phyloP scores from a whole-genome alignment of 805 yeast genomes.

The Starmerella bacillaris region DNA sequence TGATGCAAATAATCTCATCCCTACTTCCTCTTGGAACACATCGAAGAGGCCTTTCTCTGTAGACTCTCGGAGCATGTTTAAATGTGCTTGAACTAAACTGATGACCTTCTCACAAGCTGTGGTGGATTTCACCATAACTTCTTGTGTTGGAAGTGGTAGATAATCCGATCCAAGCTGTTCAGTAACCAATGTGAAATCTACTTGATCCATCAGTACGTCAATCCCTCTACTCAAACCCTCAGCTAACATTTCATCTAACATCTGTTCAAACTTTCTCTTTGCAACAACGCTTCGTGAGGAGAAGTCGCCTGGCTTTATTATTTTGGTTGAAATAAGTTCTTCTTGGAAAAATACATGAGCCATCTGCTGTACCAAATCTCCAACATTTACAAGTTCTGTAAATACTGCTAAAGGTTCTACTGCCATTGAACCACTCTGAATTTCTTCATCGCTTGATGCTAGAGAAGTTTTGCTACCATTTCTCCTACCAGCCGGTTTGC shows the following conservation, averaged over 20 bases:
- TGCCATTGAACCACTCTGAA: conserved; percentile 14
- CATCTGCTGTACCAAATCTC: conserved; percentile 86
- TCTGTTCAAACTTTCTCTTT: conserved; percentile 63
- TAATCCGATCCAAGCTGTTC: conserved; percentile 45
- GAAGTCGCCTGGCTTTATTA: conserved; percentile 62
- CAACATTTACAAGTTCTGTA: conserved; percentile 79
- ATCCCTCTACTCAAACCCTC: conserved; percentile 86
- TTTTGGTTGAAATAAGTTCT: conserved; percentile 40
- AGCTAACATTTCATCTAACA: conserved; percentile 77
- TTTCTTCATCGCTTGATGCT: conserved; percentile 6
- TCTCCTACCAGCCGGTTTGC: no score
- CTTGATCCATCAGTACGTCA: conserved; percentile 68
- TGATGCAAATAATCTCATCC: conserved; percentile 62
- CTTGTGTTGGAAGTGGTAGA: conserved; percentile 29
- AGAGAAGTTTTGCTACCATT: no score
- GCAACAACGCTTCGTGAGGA: conserved; percentile 57
- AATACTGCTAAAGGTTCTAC: conserved; percentile 78
- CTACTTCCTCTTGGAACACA: conserved; percentile 86
- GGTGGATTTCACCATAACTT: conserved; percentile 27
- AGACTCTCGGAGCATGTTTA: conserved; percentile 54
- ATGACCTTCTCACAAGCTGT: conserved; percentile 49
- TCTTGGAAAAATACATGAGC: conserved; percentile 75
- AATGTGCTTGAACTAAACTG: conserved; percentile 47
- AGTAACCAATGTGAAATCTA: conserved; percentile 41
- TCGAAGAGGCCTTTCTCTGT: conserved; percentile 79